Evolutionary conservation across 169 alveolate species (phyloP).

Genomic region (Eimeria falciformis): DNA sequence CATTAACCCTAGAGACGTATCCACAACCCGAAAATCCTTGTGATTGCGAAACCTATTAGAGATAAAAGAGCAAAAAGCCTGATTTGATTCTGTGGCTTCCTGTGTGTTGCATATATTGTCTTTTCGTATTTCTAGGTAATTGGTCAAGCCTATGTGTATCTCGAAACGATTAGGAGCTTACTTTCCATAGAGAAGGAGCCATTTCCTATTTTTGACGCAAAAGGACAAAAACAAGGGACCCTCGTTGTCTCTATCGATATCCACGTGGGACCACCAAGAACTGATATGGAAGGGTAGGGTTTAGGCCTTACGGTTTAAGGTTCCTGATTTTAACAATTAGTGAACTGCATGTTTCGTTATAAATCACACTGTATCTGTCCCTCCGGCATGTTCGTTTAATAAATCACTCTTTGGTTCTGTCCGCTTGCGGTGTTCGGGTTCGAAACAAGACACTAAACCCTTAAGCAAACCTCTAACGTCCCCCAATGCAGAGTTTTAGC

Average conservation of each 20-base stretch:
- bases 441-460: too few relatives aligned
- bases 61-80: too few relatives aligned
- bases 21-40: too few relatives aligned
- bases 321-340: too few relatives aligned
- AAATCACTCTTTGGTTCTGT: not conserved
- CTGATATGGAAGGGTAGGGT: slow-evolving; percentile 44
- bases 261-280: slow-evolving; percentile 29
- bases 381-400: too few relatives aligned
- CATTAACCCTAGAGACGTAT: too few relatives aligned
- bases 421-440: not conserved
- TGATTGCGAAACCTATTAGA: too few relatives aligned
- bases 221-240: slow-evolving; percentile 75
- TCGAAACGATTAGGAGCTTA: slow-evolving; percentile 65
- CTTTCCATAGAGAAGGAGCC: slow-evolving; percentile 72
- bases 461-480: not conserved
- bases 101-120: too few relatives aligned
- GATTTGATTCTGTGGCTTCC: too few relatives aligned
- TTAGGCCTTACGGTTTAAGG: too few relatives aligned
- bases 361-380: too few relatives aligned
- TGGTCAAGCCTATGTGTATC: slow-evolving; percentile 76
- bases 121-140: slow-evolving; percentile 42
- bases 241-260: slow-evolving; percentile 66
- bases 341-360: too few relatives aligned
- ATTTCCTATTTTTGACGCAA: slow-evolving; percentile 73
- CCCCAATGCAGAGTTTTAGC: not conserved